Evolutionary conservation across 805 yeast genomes (phyloP).

Genomic region (Yamadazyma sp.): DNA sequence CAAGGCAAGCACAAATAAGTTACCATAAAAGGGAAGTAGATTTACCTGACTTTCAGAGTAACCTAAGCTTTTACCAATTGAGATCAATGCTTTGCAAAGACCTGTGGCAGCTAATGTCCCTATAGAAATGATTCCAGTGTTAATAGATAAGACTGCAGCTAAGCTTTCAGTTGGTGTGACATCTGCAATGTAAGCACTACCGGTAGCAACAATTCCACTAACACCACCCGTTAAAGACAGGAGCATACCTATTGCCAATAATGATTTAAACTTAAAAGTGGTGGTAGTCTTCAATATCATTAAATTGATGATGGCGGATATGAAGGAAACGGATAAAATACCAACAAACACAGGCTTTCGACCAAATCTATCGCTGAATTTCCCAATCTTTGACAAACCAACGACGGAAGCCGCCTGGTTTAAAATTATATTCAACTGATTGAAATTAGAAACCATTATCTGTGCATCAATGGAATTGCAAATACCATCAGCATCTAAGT

Average conservation of each 20-base stretch:
- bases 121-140: neutral
- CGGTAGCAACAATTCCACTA: neutral
- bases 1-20: conserved; percentile 1
- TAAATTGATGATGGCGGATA: neutral
- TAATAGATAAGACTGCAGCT: neutral
- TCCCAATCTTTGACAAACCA: conserved; percentile 4
- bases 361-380: conserved; percentile 3
- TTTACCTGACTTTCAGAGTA: neutral
- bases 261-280: conserved; percentile 1
- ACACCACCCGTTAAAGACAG: neutral
- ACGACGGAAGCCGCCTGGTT: neutral
- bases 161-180: conserved; percentile 1
- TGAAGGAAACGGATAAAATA: neutral
- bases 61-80: conserved; percentile 2
- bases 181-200: conserved; percentile 2
- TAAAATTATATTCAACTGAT: neutral
- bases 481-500: conserved; percentile 3
- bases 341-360: neutral
- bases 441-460: conserved; percentile 3
- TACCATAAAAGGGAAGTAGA: conserved; percentile 2
- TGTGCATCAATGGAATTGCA: conserved; percentile 5
- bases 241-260: neutral
- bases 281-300: neutral
- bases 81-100: conserved; percentile 2
- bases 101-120: conserved; percentile 1